Base-by-base conservation (phyloP, 306 rosid genomes). In the Medicago arabica region DNA sequence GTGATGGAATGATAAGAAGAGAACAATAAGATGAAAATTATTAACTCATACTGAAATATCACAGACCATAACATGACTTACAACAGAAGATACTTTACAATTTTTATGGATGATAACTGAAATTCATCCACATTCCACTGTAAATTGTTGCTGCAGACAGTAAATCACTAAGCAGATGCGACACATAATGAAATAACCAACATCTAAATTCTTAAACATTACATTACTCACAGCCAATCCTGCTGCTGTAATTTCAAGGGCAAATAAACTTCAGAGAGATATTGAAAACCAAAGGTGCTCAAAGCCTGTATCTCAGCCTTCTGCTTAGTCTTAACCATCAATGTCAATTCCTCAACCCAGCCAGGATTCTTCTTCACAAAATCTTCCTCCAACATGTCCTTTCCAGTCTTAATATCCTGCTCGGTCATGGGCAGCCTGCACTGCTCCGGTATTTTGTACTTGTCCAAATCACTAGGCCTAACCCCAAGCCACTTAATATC, bases 251-350 rank as follows among this genome's bases (percentile, higher is more conserved):
- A 80, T 82, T 93, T 93, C 80, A 91, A 83, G 3, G 97, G 97
- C 84, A 93, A 84, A 74, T 91, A 94, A 43, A 90, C 97, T 83
- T 94, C 96, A 9, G 97, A 83, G 73, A 91, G 79, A 82, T 94
- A 94, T 78, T 94, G 98, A 65, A 94, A 94, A 34, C 98, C 96
- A 12, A 94, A 94, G 4, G 96, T 31, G 71, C 98, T 91, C 85
- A 94, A 77, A 38, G 98, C 98, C 83, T 94, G 98, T 85, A 94
- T 94, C 72, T 94, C 98, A 7, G 97, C 98, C 90, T 94, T 94
- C 82, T 94, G 97, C 91, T 88, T 89, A 10, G 94, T 91, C 76
- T 94, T 94, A 86, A 94, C 96, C 98, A 94, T 94, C 83, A 94
- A 87, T 2, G 86, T 75, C 64, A 93, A 84, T 78, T 94, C 98